Percentiles rank a stretch among this genome's conserved stretches.
Evolutionary conservation across 2,329 filamentous ascomycete genomes (phyloP).

Genomic region (Neospermospora avenae): DNA sequence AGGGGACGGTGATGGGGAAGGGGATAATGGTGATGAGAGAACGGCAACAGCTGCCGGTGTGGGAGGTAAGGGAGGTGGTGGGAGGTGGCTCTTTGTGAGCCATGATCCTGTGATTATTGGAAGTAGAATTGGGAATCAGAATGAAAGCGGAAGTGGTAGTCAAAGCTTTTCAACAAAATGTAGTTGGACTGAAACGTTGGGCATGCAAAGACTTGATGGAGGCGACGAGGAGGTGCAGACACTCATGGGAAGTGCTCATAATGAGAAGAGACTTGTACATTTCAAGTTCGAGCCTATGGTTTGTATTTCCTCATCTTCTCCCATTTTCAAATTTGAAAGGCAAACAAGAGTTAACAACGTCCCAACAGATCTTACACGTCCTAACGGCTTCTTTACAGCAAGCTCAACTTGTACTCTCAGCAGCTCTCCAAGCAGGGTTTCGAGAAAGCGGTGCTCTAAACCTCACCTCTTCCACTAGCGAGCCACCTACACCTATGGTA

Average conservation of each 20-base stretch:
- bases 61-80: constrained; percentile 82
- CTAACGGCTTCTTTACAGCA: constrained; percentile 71
- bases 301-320: constrained; percentile 35
- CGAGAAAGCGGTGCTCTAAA: constrained; percentile 85
- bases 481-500: constrained; percentile 63
- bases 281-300: constrained; percentile 97
- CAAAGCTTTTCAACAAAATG: constrained; percentile 10
- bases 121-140: neutral
- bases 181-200: constrained; percentile 37
- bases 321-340: neutral
- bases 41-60: constrained; percentile 51
- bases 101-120: constrained; percentile 62
- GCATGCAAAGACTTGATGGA: constrained; percentile 35
- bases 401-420: constrained; percentile 71
- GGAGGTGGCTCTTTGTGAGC: constrained; percentile 83
- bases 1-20: constrained; percentile 22
- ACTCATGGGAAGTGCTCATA: neutral
- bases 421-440: constrained; percentile 79
- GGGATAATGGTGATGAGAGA: constrained; percentile 11
- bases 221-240: constrained; percentile 11
- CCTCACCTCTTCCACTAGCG: constrained; percentile 37
- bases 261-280: constrained; percentile 57
- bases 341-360: neutral
- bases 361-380: constrained; percentile 76
- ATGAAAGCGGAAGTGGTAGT: constrained; percentile 17